Evolutionary conservation across 1,139 yeast genomes (phyloP).

Genomic region (Hyphopichia khmerensis): DNA sequence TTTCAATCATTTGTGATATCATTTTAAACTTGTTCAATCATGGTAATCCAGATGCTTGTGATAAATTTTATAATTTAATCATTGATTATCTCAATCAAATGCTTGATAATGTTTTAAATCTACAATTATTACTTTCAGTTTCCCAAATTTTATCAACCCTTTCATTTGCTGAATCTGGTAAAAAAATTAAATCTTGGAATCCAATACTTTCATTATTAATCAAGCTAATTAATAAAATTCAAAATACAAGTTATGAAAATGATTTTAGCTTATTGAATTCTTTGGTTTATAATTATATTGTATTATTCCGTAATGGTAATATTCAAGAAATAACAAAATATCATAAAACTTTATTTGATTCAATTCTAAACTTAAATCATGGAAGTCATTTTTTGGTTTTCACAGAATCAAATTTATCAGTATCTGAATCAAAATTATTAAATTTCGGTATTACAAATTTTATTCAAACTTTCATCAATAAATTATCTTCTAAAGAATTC

Average conservation of each 20-base stretch:
- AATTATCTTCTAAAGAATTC: constrained; percentile 20
- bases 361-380: constrained; percentile 25
- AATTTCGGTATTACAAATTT: constrained; percentile 46
- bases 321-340: constrained; percentile 46
- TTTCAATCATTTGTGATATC: constrained; percentile 57
- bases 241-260: background rate
- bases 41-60: constrained; percentile 56
- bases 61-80: constrained; percentile 39
- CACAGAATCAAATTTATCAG: constrained; percentile 42
- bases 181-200: constrained; percentile 51
- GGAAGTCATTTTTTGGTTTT: constrained; percentile 48
- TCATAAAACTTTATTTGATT: constrained; percentile 44
- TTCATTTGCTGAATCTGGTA: constrained; percentile 68
- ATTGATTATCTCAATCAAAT: constrained; percentile 21
- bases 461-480: constrained; percentile 51
- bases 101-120: constrained; percentile 9
- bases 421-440: constrained; percentile 44
- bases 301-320: constrained; percentile 60
- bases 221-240: constrained; percentile 11
- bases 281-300: constrained; percentile 41
- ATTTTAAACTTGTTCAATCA: constrained; percentile 62
- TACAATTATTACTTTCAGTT: constrained; percentile 16
- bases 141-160: constrained; percentile 41
- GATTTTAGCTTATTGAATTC: constrained; percentile 23
- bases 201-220: constrained; percentile 16